phyloP scores from a whole-genome alignment of 805 yeast genomes.

The Kodamaea restingae region DNA sequence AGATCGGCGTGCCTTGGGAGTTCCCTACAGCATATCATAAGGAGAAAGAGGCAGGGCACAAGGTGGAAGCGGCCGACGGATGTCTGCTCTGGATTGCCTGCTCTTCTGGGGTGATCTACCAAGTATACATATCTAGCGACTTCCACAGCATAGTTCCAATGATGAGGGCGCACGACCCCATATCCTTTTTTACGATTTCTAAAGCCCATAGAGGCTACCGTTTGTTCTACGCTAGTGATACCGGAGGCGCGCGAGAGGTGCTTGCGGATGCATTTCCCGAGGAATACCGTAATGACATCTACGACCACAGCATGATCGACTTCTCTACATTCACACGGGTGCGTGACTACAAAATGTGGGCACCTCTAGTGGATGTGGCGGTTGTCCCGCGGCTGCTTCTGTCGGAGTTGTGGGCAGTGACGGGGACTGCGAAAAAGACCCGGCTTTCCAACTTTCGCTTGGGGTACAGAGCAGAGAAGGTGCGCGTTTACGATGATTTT shows the following conservation, averaged over 20 bases:
- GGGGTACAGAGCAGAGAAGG: constrained; percentile 29
- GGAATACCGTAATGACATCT: constrained; percentile 5
- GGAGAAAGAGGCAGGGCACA: neutral
- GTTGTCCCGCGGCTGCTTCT: constrained; percentile 24
- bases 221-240: constrained; percentile 39
- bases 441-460: constrained; percentile 28
- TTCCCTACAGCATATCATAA: constrained; percentile 40
- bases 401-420: constrained; percentile 41
- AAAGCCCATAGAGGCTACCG: constrained; percentile 16
- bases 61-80: too few relatives aligned
- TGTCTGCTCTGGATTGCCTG: constrained; percentile 25
- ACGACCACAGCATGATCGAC: constrained; percentile 11
- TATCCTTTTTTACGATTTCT: constrained; percentile 30
- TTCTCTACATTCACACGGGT: constrained; percentile 23
- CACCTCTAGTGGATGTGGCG: constrained; percentile 42
- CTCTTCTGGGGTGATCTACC: constrained; percentile 32
- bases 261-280: constrained; percentile 23
- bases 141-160: constrained; percentile 23
- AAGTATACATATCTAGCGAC: constrained; percentile 11
- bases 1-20: constrained; percentile 15
- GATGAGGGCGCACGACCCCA: constrained; percentile 31
- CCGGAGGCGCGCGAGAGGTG: constrained; percentile 36
- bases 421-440: constrained; percentile 34
- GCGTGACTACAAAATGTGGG: constrained; percentile 42
- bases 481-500: constrained; percentile 24